Evolutionary conservation across 768 basidiomycete species (phyloP).

Genomic region (Cystobasidium ongulense): DNA sequence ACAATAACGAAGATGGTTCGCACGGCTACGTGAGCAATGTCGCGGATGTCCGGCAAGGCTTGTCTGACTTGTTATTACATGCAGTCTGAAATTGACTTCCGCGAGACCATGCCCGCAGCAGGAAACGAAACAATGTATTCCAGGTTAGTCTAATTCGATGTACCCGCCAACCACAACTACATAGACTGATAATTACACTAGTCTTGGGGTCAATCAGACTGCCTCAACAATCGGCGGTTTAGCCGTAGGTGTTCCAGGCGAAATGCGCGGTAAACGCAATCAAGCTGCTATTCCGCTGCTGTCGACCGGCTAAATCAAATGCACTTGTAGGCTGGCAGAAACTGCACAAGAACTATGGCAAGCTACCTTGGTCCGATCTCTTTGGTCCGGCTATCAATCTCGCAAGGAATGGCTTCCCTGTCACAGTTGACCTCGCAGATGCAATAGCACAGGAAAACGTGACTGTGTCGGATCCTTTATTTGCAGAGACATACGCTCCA

Average conservation of each 20-base stretch:
- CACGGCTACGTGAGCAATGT: slow-evolving; percentile 32
- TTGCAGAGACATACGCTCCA: slow-evolving; percentile 38
- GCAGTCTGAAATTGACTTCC: slow-evolving; percentile 32
- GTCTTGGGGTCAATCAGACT: slow-evolving; percentile 34
- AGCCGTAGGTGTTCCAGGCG: slow-evolving; percentile 43
- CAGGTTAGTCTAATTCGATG: neutral
- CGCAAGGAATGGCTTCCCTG: slow-evolving; percentile 43
- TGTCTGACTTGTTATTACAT: neutral
- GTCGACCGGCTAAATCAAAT: neutral
- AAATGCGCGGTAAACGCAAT: slow-evolving; percentile 39
- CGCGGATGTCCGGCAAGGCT: neutral
- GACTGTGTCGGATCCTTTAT: slow-evolving; percentile 35
- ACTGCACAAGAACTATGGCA: slow-evolving; percentile 40
- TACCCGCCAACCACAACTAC: neutral
- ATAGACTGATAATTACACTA: neutral
- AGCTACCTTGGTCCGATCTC: slow-evolving; percentile 41
- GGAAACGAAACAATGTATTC: slow-evolving; percentile 42
- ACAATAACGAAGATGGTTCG: slow-evolving; percentile 37
- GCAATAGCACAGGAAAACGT: slow-evolving; percentile 22
- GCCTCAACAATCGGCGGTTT: slow-evolving; percentile 44
- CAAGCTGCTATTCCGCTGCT: slow-evolving; percentile 3
- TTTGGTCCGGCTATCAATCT: slow-evolving; percentile 43
- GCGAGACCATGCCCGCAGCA: slow-evolving; percentile 42
- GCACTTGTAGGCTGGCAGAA: slow-evolving; percentile 34
- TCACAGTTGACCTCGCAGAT: slow-evolving; percentile 42